These are phyloP conservation scores for Mallotus japonicus DNA, from an alignment of 441 rosid genomes.

Conservation along the genomic window DNA sequence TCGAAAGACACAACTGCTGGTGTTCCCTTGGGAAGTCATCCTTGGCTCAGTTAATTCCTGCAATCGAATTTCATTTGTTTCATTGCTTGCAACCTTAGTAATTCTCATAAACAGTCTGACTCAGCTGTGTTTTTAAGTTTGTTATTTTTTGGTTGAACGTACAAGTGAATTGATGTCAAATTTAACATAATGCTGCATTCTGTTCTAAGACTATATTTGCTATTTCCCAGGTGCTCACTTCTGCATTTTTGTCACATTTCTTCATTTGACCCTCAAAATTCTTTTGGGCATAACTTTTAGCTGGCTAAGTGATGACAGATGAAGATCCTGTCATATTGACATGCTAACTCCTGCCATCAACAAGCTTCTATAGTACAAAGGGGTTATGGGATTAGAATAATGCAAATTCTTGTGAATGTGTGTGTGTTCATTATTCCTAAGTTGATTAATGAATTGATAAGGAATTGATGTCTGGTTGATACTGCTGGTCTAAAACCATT, in stretches of 20 bases:
- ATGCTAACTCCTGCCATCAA: neutral
- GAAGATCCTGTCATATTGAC: neutral
- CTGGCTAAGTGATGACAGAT: neutral
- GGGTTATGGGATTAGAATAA: no score
- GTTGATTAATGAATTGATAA: no score
- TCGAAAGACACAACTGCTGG: conserved; percentile 31
- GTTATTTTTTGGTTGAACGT: neutral
- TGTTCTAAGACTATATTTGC: neutral
- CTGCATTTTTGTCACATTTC: neutral
- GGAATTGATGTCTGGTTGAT: no score
- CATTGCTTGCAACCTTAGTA: neutral
- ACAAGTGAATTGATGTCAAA: neutral
- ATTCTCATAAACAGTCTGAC: neutral
- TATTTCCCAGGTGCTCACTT: neutral
- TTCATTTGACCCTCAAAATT: neutral
- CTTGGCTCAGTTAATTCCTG: conserved; percentile 38
- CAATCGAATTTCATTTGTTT: neutral
- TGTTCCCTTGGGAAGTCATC: conserved; percentile 72
- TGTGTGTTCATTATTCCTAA: no score
- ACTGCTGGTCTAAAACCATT: no score
- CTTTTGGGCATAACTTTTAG: neutral
- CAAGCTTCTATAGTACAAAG: neutral
- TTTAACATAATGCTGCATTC: neutral
- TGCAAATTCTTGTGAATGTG: no score
- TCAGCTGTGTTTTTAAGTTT: neutral